These are phyloP conservation scores for Acanthamoeba lugdunensis DNA, from an alignment of 208 protist species.

Conservation along the genomic window DNA sequence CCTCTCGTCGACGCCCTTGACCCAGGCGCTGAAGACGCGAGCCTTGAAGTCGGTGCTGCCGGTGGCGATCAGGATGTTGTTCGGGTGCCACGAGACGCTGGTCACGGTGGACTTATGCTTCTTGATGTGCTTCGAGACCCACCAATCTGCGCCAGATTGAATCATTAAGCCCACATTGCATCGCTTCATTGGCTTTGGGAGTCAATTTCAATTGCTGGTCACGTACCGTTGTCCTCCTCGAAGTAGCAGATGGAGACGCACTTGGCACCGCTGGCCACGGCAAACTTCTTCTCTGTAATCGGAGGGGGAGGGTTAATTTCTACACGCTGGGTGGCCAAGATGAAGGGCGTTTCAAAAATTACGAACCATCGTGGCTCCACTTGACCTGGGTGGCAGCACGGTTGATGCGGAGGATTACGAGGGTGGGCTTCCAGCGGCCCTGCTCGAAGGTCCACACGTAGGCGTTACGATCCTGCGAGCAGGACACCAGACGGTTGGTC, in stretches of 20 bases:
- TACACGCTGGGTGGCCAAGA: too few relatives aligned
- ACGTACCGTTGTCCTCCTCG: slow-evolving; percentile 88
- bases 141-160: slow-evolving; percentile 88
- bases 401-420: slow-evolving; percentile 92
- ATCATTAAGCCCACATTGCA: background rate
- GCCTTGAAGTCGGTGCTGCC: slow-evolving; percentile 89
- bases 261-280: slow-evolving; percentile 90
- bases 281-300: slow-evolving; percentile 91
- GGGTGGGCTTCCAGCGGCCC: slow-evolving; percentile 89
- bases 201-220: background rate
- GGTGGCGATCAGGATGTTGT: slow-evolving; percentile 88
- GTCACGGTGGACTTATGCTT: slow-evolving; percentile 89
- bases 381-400: slow-evolving; percentile 88
- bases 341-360: background rate
- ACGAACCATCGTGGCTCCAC: slow-evolving; percentile 86
- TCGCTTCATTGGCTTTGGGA: too few relatives aligned
- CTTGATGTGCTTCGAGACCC: slow-evolving; percentile 91
- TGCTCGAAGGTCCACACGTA: slow-evolving; percentile 91
- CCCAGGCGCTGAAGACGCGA: slow-evolving; percentile 87
- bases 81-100: slow-evolving; percentile 90
- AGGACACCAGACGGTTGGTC: slow-evolving; percentile 91
- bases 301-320: background rate
- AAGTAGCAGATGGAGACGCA: slow-evolving; percentile 92
- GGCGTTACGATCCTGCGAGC: slow-evolving; percentile 93
- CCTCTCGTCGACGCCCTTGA: slow-evolving; percentile 87